Evolutionary conservation across 495 filamentous ascomycete genomes (phyloP).

Genomic region (Haplographium delicatum): DNA sequence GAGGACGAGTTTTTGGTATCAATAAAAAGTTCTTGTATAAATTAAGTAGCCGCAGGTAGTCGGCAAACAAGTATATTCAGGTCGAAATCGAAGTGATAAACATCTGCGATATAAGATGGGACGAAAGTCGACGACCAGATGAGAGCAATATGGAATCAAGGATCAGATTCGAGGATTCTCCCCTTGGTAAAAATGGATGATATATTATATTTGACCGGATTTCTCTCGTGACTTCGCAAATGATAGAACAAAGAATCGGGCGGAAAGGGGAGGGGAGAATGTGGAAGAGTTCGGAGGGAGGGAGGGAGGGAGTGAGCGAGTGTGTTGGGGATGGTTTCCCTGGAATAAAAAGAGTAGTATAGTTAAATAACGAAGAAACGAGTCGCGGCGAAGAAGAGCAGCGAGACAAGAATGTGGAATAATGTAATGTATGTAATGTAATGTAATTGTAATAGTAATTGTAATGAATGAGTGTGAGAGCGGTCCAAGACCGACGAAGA

Average conservation of each 20-base stretch:
- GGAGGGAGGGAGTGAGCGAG: background rate
- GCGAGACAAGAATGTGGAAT: background rate
- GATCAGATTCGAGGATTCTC: slow-evolving; percentile 25
- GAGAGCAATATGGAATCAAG: slow-evolving; percentile 24
- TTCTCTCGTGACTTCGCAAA: slow-evolving; percentile 13
- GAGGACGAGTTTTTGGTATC: slow-evolving; percentile 30
- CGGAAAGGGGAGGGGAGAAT: background rate
- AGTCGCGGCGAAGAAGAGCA: background rate
- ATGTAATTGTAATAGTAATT: too few species aligned
- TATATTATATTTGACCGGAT: too few species aligned
- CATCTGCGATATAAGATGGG: too few species aligned
- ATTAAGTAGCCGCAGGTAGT: slow-evolving; percentile 12
- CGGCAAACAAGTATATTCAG: slow-evolving; percentile 24
- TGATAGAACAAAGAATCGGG: slow-evolving; percentile 15
- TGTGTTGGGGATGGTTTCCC: slow-evolving; percentile 1
- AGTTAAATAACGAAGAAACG: slow-evolving; percentile 8
- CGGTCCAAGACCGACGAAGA: slow-evolving; percentile 21
- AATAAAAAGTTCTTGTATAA: slow-evolving; percentile 26
- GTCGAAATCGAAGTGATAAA: slow-evolving; percentile 17
- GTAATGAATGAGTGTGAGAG: too few species aligned
- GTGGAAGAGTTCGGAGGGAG: background rate
- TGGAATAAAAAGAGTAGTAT: slow-evolving; percentile 12
- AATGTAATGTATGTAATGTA: slow-evolving; percentile 7
- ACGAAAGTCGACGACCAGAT: slow-evolving; percentile 26
- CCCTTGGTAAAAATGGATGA: too few species aligned